These are phyloP conservation scores for Phaeoacremonium minimum DNA, from an alignment of 2,329 filamentous ascomycete genomes.

Conservation along the genomic window DNA sequence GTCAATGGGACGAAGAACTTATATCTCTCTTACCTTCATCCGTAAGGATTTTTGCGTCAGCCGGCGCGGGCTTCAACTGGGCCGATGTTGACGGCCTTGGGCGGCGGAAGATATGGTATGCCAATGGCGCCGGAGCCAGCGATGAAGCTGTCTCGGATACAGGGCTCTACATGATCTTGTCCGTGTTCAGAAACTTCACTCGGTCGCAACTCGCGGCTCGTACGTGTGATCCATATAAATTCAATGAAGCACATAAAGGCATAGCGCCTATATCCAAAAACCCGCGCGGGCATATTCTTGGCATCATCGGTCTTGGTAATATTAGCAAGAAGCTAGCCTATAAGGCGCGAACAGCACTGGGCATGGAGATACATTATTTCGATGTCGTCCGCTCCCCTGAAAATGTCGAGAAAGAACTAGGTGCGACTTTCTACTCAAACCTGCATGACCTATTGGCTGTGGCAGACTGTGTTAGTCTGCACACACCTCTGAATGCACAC, in stretches of 20 bases:
- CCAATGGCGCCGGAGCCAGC: slow-evolving; percentile 35
- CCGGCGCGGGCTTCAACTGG: slow-evolving; percentile 60
- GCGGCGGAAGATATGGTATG: slow-evolving; percentile 31
- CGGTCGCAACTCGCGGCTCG: slow-evolving; percentile 41
- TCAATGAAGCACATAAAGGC: slow-evolving; percentile 34
- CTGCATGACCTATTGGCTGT: slow-evolving; percentile 18
- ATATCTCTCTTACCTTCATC: slow-evolving; percentile 45
- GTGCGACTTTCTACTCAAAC: slow-evolving; percentile 21
- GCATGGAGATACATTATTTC: slow-evolving; percentile 51
- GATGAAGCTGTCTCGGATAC: slow-evolving; percentile 39
- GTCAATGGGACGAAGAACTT: slow-evolving; percentile 15
- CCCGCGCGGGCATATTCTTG: slow-evolving; percentile 40
- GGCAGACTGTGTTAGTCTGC: slow-evolving; percentile 27
- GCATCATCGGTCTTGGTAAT: slow-evolving; percentile 48
- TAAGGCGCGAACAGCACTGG: slow-evolving; percentile 37
- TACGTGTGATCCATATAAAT: slow-evolving; percentile 30
- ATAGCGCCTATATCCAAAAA: slow-evolving; percentile 44
- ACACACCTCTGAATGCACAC: slow-evolving; percentile 22
- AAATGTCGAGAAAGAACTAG: slow-evolving; percentile 21
- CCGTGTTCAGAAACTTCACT: slow-evolving; percentile 45
- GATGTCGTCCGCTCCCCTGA: slow-evolving; percentile 29
- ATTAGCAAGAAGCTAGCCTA: slow-evolving; percentile 40
- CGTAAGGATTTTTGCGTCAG: slow-evolving; percentile 55
- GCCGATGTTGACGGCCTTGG: slow-evolving; percentile 46
- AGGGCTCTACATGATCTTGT: slow-evolving; percentile 34